Percentiles rank a stretch among this genome's conserved stretches.
Evolutionary conservation across 176 grass and related monocot genomes (phyloP).

Genomic region (Cenchrus fungigraminus): DNA sequence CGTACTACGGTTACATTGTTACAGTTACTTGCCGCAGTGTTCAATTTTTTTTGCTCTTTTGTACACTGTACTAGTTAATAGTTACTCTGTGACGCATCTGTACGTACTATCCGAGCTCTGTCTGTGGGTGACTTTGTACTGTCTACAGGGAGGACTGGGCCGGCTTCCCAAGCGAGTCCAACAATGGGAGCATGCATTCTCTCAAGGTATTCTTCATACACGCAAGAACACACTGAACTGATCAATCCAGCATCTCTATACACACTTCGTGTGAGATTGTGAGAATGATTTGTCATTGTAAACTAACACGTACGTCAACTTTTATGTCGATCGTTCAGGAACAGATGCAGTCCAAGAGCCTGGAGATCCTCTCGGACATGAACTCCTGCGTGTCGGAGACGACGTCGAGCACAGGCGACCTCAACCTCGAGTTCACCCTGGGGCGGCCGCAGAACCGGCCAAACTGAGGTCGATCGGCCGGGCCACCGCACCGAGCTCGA

Average conservation of each 20-base stretch:
- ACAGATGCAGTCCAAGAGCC: constrained; percentile 57
- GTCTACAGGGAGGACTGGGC: constrained; percentile 51
- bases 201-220: constrained; percentile 42
- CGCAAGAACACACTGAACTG: neutral
- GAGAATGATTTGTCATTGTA: too few species aligned
- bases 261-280: too few species aligned
- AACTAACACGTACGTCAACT: too few species aligned
- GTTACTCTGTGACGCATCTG: neutral
- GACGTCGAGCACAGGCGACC: constrained; percentile 52
- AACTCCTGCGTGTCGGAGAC: constrained; percentile 68
- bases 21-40: neutral
- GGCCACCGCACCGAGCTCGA: neutral
- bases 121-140: constrained; percentile 24
- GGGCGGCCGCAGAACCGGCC: constrained; percentile 46
- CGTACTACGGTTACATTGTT: neutral
- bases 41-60: neutral
- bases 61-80: neutral
- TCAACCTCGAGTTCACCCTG: constrained; percentile 75
- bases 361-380: constrained; percentile 73
- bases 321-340: constrained; percentile 3
- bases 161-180: constrained; percentile 49
- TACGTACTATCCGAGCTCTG: constrained; percentile 12
- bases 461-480: neutral
- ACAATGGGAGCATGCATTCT: constrained; percentile 52
- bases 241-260: too few species aligned